Evolutionary conservation across 2,329 filamentous ascomycete genomes (phyloP).

Genomic region (Scedosporium minutisporum): DNA sequence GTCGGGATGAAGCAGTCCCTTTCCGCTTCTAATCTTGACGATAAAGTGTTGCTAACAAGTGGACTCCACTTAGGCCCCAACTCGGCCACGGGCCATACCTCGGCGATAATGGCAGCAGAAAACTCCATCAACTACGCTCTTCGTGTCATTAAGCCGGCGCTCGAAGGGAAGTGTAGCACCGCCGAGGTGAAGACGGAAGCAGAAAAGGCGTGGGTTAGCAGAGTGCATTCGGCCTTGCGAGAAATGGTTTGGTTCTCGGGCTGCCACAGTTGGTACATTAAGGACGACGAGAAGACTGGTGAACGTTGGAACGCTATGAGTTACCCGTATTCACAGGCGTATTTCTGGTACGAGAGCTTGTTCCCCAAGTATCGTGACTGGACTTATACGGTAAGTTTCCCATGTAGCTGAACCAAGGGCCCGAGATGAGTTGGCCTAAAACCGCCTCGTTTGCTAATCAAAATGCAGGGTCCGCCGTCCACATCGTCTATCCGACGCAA

Average conservation of each 20-base stretch:
- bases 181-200: conserved; percentile 24
- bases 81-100: conserved; percentile 50
- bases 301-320: conserved; percentile 22
- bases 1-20: conserved; percentile 2
- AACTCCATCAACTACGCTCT: conserved; percentile 52
- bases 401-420: neutral
- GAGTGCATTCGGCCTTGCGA: conserved; percentile 21
- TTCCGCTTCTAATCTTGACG: neutral
- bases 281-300: conserved; percentile 13
- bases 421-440: too few relatives aligned
- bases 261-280: conserved; percentile 28
- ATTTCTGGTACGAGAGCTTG: conserved; percentile 26
- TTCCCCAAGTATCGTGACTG: conserved; percentile 25
- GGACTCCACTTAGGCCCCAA: conserved; percentile 39
- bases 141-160: conserved; percentile 43
- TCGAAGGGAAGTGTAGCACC: conserved; percentile 21
- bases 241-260: conserved; percentile 23
- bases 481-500: neutral
- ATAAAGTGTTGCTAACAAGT: neutral
- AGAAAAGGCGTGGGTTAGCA: conserved; percentile 21
- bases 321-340: conserved; percentile 25
- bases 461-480: neutral
- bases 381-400: conserved; percentile 19
- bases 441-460: neutral
- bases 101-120: conserved; percentile 49